These are phyloP conservation scores for Coemansia sp. DNA, from an alignment of 192 early-diverging fungal species.

Conservation along the genomic window DNA sequence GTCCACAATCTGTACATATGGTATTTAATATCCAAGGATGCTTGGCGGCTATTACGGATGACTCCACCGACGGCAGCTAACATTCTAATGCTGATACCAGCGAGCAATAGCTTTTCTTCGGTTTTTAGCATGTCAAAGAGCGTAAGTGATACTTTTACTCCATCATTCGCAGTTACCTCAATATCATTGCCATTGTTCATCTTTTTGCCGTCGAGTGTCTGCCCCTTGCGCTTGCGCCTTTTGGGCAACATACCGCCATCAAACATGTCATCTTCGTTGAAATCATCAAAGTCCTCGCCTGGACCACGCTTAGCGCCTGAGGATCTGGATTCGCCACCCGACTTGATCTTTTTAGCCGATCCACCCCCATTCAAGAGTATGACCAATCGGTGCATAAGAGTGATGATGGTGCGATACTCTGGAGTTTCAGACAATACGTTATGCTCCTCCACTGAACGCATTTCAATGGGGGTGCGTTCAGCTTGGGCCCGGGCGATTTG, in stretches of 20 bases:
- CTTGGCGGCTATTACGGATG: slow-evolving; percentile 14
- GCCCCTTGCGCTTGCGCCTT: slow-evolving; percentile 30
- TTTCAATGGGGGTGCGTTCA: not conserved
- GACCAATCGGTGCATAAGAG: slow-evolving; percentile 11
- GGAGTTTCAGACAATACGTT: slow-evolving; percentile 3
- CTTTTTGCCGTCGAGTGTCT: not conserved
- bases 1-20: slow-evolving; percentile 49
- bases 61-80: slow-evolving; percentile 36
- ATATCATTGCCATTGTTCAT: not conserved
- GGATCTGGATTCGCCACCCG: not conserved
- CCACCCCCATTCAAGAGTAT: slow-evolving; percentile 1
- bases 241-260: not conserved
- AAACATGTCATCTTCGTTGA: not conserved
- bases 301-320: not conserved
- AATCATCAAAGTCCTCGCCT: not conserved
- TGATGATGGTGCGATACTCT: slow-evolving; percentile 3
- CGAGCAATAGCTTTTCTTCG: slow-evolving; percentile 39
- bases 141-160: slow-evolving; percentile 18
- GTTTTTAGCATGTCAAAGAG: slow-evolving; percentile 39
- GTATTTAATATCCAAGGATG: slow-evolving; percentile 29
- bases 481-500: slow-evolving; percentile 16
- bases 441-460: not conserved
- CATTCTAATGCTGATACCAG: slow-evolving; percentile 39
- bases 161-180: slow-evolving; percentile 21
- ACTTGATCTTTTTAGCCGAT: not conserved